Evolutionary conservation across 176 grass and related monocot genomes (phyloP).

Genomic region (Rhynchospora breviuscula): DNA sequence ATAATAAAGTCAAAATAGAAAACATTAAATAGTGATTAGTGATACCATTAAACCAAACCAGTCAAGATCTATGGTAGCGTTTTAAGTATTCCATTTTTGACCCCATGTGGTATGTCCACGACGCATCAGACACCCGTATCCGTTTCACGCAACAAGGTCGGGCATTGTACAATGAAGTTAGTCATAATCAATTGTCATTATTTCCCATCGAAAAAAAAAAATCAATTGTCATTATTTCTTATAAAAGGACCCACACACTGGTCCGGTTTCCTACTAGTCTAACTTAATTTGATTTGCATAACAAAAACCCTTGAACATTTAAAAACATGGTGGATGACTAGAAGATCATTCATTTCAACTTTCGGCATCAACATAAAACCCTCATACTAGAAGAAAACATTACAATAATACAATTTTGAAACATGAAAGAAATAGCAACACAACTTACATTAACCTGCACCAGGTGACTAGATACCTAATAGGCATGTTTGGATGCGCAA

Average conservation of each 20-base stretch:
- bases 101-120: no score
- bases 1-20: no score
- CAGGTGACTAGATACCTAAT: not conserved
- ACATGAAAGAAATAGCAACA: not conserved
- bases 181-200: not conserved
- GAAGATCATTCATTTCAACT: not conserved
- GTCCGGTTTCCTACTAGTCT: not conserved
- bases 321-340: not conserved
- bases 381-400: not conserved
- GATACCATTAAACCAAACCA: no score
- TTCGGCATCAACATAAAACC: not conserved
- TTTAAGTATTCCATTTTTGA: no score
- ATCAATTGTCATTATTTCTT: not conserved
- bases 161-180: not conserved
- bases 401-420: not conserved
- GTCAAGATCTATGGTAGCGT: no score
- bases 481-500: no score
- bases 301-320: no score
- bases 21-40: no score
- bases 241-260: not conserved
- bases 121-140: no score
- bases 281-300: not conserved
- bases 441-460: not conserved
- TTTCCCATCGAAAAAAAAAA: no score
- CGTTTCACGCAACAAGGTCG: no score